phyloP scores from a whole-genome alignment of 75 land plant species.

The Gnetum montanum region DNA sequence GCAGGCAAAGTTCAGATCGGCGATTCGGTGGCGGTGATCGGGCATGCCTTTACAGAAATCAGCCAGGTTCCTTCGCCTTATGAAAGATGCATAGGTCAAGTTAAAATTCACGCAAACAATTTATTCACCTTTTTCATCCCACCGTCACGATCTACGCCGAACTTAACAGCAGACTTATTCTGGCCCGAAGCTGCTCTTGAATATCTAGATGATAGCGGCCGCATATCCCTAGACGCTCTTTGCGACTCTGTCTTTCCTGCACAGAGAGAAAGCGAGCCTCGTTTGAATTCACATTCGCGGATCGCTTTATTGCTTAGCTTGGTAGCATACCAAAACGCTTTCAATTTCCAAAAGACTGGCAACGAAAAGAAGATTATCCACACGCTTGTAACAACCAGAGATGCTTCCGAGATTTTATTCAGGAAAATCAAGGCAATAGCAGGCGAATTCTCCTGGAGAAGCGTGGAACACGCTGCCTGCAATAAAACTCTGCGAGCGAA shows the following conservation, averaged over 20 bases:
- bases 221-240: constrained; percentile 3
- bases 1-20: constrained; percentile 10
- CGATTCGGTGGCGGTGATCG: constrained; percentile 17
- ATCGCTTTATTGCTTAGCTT: constrained; percentile 14
- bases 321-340: constrained; percentile 2
- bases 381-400: background rate
- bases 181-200: background rate
- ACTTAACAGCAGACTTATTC: background rate
- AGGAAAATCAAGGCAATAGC: constrained; percentile 5
- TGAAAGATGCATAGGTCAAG: background rate
- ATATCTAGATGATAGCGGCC: background rate
- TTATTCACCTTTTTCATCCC: constrained; percentile 4
- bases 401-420: background rate
- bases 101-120: constrained; percentile 12
- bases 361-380: constrained; percentile 11
- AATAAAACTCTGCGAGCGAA: background rate
- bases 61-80: background rate
- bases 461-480: constrained; percentile 1
- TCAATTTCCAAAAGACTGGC: background rate
- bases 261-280: too few species aligned
- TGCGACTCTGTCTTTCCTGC: constrained; percentile 3
- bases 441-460: background rate
- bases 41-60: constrained; percentile 12
- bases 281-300: background rate
- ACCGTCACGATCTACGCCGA: background rate